Base-by-base conservation (phyloP, 352 stramenopile genomes). In the Phytophthora pisi region DNA sequence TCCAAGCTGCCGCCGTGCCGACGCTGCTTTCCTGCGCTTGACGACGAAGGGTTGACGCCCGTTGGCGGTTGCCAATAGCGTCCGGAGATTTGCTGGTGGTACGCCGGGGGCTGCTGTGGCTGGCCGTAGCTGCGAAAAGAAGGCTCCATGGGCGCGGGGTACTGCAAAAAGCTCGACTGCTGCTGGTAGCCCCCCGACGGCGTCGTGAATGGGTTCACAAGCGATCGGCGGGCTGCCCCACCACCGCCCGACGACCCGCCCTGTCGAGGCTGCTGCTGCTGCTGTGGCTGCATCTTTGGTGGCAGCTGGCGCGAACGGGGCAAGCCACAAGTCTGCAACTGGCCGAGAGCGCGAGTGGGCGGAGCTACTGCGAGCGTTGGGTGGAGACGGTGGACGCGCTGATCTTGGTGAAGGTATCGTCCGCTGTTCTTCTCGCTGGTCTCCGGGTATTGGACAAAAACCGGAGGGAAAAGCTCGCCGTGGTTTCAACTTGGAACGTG, bases 401-500 rank as follows among this genome's bases (percentile, higher is more conserved):
- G 63, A 52, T 64, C 64, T 66, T 66, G 63, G 26, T 43, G 51
- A 67, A 26, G 57, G 42, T 71, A 59, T 74, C 31, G 51, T 61
- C 24, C 49, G 51, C 7, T 50, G 31, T 64, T 47, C 47, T 66
- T 66, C 56, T 62, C 38, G 38, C 56, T 54, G 53, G 31, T 58
- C 36, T 13, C 15, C 49, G 40, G 30, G 59, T 71, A 77, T 77
- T 74, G 69, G 64, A 64, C 65, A 74, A 77, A 76, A 69, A 56
- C 23, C 57, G 11, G 23, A 57, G 51, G 43, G 42, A 51, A 45
- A 65, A 42, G 26, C 43, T 38, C 45, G 11, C 42, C 42, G 28
- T 23, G 45, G 46, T 60, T 72, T 64, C 42, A 66, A 53, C 47
- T 40, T 68, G 65, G 38, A 54, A 61, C 40, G 30, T 20, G n/a